Conservation (phyloP, 2,329 filamentous ascomycete species). For the Penicillium sp. region DNA sequence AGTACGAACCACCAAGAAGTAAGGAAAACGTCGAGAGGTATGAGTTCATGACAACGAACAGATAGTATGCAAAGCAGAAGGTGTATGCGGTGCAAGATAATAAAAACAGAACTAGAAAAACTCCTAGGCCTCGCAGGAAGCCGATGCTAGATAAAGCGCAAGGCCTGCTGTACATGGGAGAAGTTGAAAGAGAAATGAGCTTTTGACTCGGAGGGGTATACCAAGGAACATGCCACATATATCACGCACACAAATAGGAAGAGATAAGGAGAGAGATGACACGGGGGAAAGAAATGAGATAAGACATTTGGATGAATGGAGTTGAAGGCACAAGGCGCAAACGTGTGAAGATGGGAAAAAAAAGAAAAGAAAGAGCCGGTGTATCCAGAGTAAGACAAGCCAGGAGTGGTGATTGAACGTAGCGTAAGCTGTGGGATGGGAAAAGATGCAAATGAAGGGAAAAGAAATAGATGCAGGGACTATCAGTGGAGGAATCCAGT, state of each 20-base stretch:
- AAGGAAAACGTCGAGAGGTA: not conserved
- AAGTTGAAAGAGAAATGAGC: conserved; percentile 6
- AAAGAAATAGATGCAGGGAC: not conserved
- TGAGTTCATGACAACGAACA: not conserved
- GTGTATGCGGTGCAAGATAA: not conserved
- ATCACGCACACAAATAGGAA: conserved; percentile 21
- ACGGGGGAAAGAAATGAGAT: conserved; percentile 9
- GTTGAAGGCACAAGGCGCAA: not conserved
- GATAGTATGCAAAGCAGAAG: not conserved
- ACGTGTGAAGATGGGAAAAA: not conserved
- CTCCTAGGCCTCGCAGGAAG: conserved; percentile 8
- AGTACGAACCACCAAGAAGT: not conserved
- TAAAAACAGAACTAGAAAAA: conserved; percentile 10
- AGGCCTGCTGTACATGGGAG: conserved; percentile 16
- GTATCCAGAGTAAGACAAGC: conserved; percentile 5
- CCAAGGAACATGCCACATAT: conserved; percentile 28
- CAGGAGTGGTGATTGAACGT: conserved; percentile 8
- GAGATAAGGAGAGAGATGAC: conserved; percentile 15
- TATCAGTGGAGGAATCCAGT: conserved; percentile 1
- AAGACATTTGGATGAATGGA: conserved; percentile 8
- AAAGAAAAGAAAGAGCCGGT: conserved; percentile 1
- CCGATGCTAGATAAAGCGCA: conserved; percentile 11
- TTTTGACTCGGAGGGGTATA: conserved; percentile 28
- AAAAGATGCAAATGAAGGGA: not conserved
- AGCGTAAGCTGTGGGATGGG: conserved; percentile 4